Base-by-base conservation (phyloP, 495 filamentous ascomycete genomes). In the Friedmanniomyces simplex region DNA sequence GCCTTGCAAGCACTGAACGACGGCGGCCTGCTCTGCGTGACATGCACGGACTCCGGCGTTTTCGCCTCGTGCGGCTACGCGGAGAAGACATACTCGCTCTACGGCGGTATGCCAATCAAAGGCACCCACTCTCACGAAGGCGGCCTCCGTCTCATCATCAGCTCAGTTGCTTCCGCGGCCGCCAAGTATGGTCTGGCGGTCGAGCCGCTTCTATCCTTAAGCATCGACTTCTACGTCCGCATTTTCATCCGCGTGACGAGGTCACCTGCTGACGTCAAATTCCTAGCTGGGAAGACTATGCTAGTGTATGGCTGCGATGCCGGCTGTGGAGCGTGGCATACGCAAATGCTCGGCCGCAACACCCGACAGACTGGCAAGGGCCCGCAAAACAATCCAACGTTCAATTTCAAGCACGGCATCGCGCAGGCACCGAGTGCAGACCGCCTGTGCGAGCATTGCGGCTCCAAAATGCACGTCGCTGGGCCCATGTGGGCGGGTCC, bases 401-500 rank as follows among this genome's bases (percentile, higher is more conserved):
- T 84, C 49, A 82, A 83, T 48, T 86, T 86, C 68, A 94, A 95
- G 67, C 85, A 89, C 63, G 75, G 76, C 0, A 76, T 89, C 21
- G 79, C 84, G 1, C 74, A 83, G 60, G 91, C 75, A 1, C 89
- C 94, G 0, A 76, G 77, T 0, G 69, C 79, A 11, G 73, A 74
- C 28, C 72, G 73, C 5, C 60, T 72, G 14, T 98, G 93, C 66
- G 77, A 82, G 24, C 89, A 96, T 69, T 98, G 93, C 64, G 87
- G 84, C 8, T 82, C 79, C 58, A 90, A 87, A 57, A 94, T 86
- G 64, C 93, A 73, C 52, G 70, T 96, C 18, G 83, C 81, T 1
- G 93, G 93, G 0, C 93, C 93, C 0, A 96, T 98, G 90, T 98
- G 88, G 76, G 91, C 79, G 48, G 93, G 93, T 2, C 88, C 85